Evolutionary conservation across 805 yeast genomes (phyloP).

Genomic region (Cyberlindnera mississippiensis): DNA sequence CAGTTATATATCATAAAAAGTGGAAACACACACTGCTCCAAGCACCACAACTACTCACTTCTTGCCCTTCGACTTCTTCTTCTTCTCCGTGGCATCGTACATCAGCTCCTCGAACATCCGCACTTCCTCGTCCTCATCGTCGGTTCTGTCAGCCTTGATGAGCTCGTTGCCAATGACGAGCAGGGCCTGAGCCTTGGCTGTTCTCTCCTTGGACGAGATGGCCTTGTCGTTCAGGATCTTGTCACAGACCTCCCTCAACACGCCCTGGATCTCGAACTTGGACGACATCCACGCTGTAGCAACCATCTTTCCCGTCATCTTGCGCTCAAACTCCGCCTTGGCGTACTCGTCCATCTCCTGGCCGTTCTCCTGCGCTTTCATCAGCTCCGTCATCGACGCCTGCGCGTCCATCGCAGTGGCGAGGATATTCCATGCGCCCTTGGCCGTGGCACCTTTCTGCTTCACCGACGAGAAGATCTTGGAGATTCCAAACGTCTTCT

Average conservation of each 20-base stretch:
- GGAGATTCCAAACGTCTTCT: slow-evolving; percentile 81
- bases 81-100: slow-evolving; percentile 60
- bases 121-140: slow-evolving; percentile 91
- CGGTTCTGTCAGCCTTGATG: slow-evolving; percentile 61
- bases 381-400: slow-evolving; percentile 67
- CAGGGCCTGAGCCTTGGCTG: slow-evolving; percentile 77
- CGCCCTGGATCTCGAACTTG: slow-evolving; percentile 75
- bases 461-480: slow-evolving; percentile 77
- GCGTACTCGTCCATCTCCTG: slow-evolving; percentile 51
- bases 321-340: slow-evolving; percentile 74
- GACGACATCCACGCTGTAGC: slow-evolving; percentile 97
- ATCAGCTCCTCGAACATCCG: slow-evolving; percentile 87
- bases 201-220: slow-evolving; percentile 56
- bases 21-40: too few relatives aligned
- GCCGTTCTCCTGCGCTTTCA: slow-evolving; percentile 59
- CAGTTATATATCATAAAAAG: too few relatives aligned
- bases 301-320: slow-evolving; percentile 81
- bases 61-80: slow-evolving; percentile 13
- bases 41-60: too few relatives aligned
- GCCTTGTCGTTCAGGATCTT: slow-evolving; percentile 65
- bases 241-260: slow-evolving; percentile 80
- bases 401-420: slow-evolving; percentile 89
- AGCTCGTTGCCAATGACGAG: slow-evolving; percentile 68
- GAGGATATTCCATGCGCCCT: slow-evolving; percentile 77
- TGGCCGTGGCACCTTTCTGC: slow-evolving; percentile 79